A percentile compares a stretch with the other conserved stretches of the same genome.
Conservation (phyloP, 2,329 filamentous ascomycete species). For the Penicillium palitans region DNA sequence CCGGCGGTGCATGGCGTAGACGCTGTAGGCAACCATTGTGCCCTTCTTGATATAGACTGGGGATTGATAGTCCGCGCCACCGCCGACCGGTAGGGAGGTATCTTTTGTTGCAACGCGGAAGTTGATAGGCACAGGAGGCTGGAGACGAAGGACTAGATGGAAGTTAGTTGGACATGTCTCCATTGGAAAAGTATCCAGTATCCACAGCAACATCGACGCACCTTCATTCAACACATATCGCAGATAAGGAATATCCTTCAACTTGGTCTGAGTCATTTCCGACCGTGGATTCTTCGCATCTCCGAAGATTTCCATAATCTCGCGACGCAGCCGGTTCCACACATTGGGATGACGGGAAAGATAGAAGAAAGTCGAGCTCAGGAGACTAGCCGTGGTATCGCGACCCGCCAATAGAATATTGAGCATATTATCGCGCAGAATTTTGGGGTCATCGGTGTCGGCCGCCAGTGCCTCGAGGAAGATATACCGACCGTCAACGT, state of each 20-base stretch:
- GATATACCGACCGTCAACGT: slow-evolving; percentile 45
- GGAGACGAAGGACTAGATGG: slow-evolving; percentile 42
- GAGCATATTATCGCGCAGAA: slow-evolving; percentile 51
- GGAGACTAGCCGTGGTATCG: slow-evolving; percentile 53
- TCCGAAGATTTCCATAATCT: slow-evolving; percentile 44
- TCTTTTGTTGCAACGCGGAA: slow-evolving; percentile 43
- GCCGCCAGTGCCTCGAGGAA: slow-evolving; percentile 52
- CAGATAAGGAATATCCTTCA: slow-evolving; percentile 45
- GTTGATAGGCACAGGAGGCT: slow-evolving; percentile 50
- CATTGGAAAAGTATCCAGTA: background rate
- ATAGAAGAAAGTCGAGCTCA: slow-evolving; percentile 50
- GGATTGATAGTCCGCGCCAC: slow-evolving; percentile 58
- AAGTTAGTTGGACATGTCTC: background rate
- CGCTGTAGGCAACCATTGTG: slow-evolving; percentile 64
- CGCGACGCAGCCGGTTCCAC: slow-evolving; percentile 39
- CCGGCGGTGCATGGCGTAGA: slow-evolving; percentile 72
- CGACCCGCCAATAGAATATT: slow-evolving; percentile 55
- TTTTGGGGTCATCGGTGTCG: slow-evolving; percentile 48
- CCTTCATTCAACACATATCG: slow-evolving; percentile 43
- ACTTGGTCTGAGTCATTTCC: slow-evolving; percentile 46
- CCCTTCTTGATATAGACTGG: slow-evolving; percentile 68
- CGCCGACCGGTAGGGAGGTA: slow-evolving; percentile 52
- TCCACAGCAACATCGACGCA: slow-evolving; percentile 7
- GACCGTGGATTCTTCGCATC: slow-evolving; percentile 36
- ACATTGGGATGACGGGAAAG: slow-evolving; percentile 44